phyloP scores from a whole-genome alignment of 257 asterid species.

The Salvia miltiorrhiza region DNA sequence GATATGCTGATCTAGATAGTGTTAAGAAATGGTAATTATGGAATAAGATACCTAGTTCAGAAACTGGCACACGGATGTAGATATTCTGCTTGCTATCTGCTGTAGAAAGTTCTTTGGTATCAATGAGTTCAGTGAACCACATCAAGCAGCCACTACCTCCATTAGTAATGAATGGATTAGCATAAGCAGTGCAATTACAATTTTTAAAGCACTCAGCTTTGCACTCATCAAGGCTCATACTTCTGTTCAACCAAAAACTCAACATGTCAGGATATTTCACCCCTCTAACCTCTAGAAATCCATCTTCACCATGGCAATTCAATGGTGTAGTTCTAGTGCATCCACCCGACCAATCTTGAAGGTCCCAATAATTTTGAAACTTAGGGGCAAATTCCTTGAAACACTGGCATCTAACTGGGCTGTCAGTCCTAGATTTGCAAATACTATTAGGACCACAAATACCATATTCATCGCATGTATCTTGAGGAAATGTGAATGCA shows the following conservation, averaged over 20 bases:
- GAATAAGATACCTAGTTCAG: conserved; percentile 5
- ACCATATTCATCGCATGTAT: conserved; percentile 23
- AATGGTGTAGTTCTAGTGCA: conserved; percentile 18
- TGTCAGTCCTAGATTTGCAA: conserved; percentile 12
- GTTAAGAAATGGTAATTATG: too few species aligned
- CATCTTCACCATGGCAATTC: conserved; percentile 25
- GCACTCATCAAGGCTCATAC: conserved; percentile 33
- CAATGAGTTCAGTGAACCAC: conserved; percentile 35
- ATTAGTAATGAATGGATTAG: conserved; percentile 23
- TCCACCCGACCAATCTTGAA: conserved; percentile 30
- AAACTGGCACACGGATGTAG: conserved; percentile 19
- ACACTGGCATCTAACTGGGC: conserved; percentile 17
- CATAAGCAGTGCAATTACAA: conserved; percentile 32
- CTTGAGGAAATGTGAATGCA: not conserved
- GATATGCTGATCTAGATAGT: too few species aligned
- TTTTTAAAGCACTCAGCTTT: conserved; percentile 24
- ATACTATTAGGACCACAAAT: conserved; percentile 32
- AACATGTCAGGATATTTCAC: conserved; percentile 30
- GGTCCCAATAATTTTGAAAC: conserved; percentile 11
- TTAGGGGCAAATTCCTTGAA: conserved; percentile 25
- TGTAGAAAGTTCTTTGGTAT: not conserved
- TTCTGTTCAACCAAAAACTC: conserved; percentile 13
- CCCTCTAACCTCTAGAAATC: conserved; percentile 19
- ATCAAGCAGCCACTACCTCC: conserved; percentile 32
- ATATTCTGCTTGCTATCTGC: conserved; percentile 11